A percentile compares a stretch with the other conserved stretches of the same genome.
Conservation (phyloP, 495 filamentous ascomycete species). For the Glarea lozoyensis region DNA sequence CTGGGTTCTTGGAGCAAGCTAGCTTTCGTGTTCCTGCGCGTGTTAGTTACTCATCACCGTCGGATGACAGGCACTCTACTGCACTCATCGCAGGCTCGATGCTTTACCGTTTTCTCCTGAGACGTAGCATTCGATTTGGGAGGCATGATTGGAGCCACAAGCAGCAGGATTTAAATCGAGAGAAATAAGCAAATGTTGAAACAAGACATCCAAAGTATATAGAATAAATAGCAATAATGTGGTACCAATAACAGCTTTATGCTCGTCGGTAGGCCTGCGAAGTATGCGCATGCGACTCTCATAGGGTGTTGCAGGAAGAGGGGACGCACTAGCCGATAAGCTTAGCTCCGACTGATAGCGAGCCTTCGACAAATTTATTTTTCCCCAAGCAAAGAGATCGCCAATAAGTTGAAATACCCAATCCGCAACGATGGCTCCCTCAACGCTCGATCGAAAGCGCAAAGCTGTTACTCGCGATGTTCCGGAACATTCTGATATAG, state of each 20-base stretch:
- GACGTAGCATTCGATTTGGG: background rate
- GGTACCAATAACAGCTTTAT: no score
- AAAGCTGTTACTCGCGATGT: conserved; percentile 21
- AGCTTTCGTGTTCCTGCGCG: conserved; percentile 46
- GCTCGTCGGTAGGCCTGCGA: no score
- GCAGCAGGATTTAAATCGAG: conserved; percentile 11
- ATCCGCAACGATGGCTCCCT: conserved; percentile 16
- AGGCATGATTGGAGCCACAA: conserved; percentile 7
- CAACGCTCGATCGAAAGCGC: conserved; percentile 18
- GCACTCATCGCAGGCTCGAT: conserved; percentile 55
- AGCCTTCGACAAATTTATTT: background rate
- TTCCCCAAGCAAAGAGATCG: background rate
- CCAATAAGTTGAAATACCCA: background rate
- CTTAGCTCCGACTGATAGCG: background rate
- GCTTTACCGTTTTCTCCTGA: conserved; percentile 16
- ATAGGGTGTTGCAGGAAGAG: no score
- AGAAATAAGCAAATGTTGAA: conserved; percentile 9
- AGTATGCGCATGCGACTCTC: no score
- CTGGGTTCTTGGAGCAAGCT: conserved; percentile 48
- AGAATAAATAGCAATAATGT: no score
- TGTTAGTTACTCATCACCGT: conserved; percentile 12
- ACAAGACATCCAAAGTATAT: no score
- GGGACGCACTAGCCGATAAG: background rate
- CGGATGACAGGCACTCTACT: conserved; percentile 31
- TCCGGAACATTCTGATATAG: conserved; percentile 21